phyloP scores from a whole-genome alignment of 2,329 filamentous ascomycete species.

The Aschersonia sp. region DNA sequence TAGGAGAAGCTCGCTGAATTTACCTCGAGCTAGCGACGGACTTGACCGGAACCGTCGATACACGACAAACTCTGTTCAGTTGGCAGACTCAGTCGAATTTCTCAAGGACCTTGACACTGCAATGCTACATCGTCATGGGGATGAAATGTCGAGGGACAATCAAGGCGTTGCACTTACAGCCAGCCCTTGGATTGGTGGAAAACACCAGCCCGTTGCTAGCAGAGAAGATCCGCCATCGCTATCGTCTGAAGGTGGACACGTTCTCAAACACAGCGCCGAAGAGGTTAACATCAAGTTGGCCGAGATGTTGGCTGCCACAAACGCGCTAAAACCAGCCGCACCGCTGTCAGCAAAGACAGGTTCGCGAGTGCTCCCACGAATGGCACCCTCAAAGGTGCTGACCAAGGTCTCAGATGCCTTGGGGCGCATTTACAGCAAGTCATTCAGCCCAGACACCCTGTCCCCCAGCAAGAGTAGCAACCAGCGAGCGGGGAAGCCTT shows the following conservation, averaged over 20 bases:
- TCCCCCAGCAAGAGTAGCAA: background rate
- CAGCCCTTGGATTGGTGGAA: background rate
- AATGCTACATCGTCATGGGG: background rate
- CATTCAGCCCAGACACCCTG: constrained; percentile 8
- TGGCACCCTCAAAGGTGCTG: constrained; percentile 16
- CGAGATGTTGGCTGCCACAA: constrained; percentile 21
- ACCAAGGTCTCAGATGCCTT: constrained; percentile 19
- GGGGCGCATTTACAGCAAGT: constrained; percentile 16
- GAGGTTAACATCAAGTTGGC: constrained; percentile 18
- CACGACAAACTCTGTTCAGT: constrained; percentile 4
- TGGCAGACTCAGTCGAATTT: background rate
- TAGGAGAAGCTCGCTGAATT: constrained; percentile 2
- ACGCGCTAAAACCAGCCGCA: constrained; percentile 17
- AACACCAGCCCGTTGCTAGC: background rate
- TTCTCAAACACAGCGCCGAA: constrained; percentile 5
- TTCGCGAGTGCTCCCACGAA: constrained; percentile 12
- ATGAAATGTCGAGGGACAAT: background rate
- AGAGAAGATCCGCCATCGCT: background rate
- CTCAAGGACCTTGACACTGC: constrained; percentile 2
- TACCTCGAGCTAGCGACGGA: background rate
- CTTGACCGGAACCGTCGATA: constrained; percentile 1
- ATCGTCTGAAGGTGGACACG: background rate
- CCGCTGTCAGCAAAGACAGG: constrained; percentile 4
- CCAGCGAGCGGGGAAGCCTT: background rate
- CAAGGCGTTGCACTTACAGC: background rate